A percentile compares a stretch with the other conserved stretches of the same genome.
These are phyloP conservation scores for Alternaria novae-zelandiae DNA, from an alignment of 2,329 filamentous ascomycete species.

Conservation along the genomic window DNA sequence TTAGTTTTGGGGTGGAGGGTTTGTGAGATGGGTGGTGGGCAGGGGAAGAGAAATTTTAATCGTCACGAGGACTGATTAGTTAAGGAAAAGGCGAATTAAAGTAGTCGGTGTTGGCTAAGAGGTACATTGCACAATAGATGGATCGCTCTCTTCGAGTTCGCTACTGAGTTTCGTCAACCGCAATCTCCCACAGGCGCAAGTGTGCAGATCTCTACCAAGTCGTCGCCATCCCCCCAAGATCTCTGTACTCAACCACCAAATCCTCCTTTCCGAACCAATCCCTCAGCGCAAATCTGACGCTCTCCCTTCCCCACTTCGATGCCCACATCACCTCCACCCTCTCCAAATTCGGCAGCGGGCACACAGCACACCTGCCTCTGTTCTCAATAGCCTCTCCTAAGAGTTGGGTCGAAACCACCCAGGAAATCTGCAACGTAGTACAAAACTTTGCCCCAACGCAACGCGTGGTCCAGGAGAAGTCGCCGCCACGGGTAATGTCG, in stretches of 20 bases:
- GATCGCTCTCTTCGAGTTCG: not conserved
- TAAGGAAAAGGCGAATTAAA: accelerated
- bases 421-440: not conserved
- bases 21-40: too few relatives aligned
- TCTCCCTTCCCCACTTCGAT: not conserved
- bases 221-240: accelerated
- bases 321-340: not conserved
- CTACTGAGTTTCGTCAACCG: accelerated
- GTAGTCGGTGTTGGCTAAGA: accelerated
- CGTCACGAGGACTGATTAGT: not conserved
- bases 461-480: not conserved
- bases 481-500: not conserved
- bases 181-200: not conserved
- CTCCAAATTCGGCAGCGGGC: not conserved
- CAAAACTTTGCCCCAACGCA: accelerated
- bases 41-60: accelerated
- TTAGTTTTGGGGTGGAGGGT: too few relatives aligned
- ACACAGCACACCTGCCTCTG: not conserved
- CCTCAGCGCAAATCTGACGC: not conserved
- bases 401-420: not conserved
- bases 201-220: not conserved
- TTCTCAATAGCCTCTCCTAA: too few relatives aligned
- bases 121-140: not conserved
- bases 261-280: not conserved
- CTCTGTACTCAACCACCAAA: not conserved